Conservation (phyloP, 495 filamentous ascomycete species). For the Aspergillus conjunctus region DNA sequence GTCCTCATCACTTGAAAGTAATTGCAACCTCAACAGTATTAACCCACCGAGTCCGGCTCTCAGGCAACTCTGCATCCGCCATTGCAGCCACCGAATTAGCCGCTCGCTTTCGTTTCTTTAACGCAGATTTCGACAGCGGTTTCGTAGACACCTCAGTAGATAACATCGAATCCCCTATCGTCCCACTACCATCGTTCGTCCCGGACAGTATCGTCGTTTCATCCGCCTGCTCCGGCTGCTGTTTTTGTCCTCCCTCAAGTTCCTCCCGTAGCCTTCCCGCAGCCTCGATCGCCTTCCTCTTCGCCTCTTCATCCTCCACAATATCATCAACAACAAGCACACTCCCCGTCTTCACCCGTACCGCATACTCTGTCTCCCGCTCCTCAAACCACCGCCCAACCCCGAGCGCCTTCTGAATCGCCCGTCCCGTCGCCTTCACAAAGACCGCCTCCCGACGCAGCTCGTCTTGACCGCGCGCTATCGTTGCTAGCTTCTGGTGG, state of each 20-base stretch:
- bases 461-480: constrained; percentile 43
- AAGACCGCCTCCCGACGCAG: constrained; percentile 61
- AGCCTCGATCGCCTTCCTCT: constrained; percentile 26
- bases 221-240: neutral
- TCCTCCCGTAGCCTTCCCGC: constrained; percentile 26
- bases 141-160: neutral
- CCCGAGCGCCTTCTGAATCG: constrained; percentile 70
- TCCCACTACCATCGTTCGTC: neutral
- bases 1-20: constrained; percentile 50
- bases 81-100: constrained; percentile 2
- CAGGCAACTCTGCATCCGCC: constrained; percentile 58
- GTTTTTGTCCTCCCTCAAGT: neutral
- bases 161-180: neutral
- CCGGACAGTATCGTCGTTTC: neutral
- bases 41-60: constrained; percentile 63
- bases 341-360: constrained; percentile 63
- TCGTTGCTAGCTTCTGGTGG: constrained; percentile 37
- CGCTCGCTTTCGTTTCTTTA: constrained; percentile 46
- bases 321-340: constrained; percentile 75
- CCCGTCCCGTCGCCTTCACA: constrained; percentile 76
- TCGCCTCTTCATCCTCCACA: constrained; percentile 39
- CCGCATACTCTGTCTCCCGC: constrained; percentile 53
- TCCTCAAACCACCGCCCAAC: constrained; percentile 66
- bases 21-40: constrained; percentile 69
- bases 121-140: constrained; percentile 23